phyloP scores from a whole-genome alignment of 306 rosid genomes.

The Begonia fuchsioides region DNA sequence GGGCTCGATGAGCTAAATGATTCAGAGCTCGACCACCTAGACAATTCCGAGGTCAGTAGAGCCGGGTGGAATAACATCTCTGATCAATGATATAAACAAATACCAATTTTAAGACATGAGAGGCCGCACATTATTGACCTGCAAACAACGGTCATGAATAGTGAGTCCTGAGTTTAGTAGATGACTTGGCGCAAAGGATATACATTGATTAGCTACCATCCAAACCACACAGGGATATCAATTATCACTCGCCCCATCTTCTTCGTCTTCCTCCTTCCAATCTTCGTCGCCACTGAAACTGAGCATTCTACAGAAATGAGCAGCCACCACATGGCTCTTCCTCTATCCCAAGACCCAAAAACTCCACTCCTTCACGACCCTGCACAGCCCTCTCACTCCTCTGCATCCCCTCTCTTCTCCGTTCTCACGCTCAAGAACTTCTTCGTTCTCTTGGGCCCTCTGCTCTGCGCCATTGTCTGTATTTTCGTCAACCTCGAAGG shows the following conservation, averaged over 20 bases:
- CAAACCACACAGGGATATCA: neutral
- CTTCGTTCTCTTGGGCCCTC: conserved; percentile 42
- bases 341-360: too few species aligned
- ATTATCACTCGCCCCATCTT: neutral
- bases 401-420: conserved; percentile 10
- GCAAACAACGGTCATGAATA: too few species aligned
- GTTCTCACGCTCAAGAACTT: conserved; percentile 23
- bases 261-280: neutral
- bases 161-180: too few species aligned
- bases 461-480: conserved; percentile 27
- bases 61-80: too few species aligned
- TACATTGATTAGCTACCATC: neutral
- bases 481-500: conserved; percentile 41
- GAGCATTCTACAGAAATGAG: conserved; percentile 14
- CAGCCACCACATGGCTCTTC: conserved; percentile 32
- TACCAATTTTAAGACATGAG: too few species aligned
- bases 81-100: too few species aligned
- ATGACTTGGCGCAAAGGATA: too few species aligned
- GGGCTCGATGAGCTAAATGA: too few species aligned
- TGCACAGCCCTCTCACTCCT: conserved; percentile 10
- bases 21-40: too few species aligned
- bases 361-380: conserved; percentile 33
- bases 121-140: too few species aligned
- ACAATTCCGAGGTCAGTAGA: too few species aligned
- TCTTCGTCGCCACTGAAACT: neutral